phyloP scores from a whole-genome alignment of 331 rosid genomes.

The Rhamnella rubrinervis region DNA sequence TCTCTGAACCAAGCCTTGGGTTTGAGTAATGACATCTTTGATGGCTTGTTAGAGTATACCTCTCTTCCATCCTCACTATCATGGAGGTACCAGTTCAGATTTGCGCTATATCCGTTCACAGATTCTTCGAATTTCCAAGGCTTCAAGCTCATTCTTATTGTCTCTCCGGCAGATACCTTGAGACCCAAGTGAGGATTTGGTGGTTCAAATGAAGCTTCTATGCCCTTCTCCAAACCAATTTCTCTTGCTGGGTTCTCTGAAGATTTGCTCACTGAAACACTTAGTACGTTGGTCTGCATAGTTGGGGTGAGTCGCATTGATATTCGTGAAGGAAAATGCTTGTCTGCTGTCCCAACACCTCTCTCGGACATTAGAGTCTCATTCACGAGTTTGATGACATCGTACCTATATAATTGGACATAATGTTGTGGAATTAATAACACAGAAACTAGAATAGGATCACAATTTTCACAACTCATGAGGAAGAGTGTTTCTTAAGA shows the following conservation, averaged over 20 bases:
- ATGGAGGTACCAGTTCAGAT: slow-evolving; percentile 81
- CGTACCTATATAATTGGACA: slow-evolving; percentile 47
- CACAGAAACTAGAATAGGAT: background rate
- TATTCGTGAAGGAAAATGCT: slow-evolving; percentile 83
- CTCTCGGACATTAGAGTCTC: slow-evolving; percentile 52
- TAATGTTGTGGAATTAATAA: background rate
- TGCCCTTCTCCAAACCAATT: slow-evolving; percentile 50
- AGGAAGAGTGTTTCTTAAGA: background rate
- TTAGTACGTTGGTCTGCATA: slow-evolving; percentile 50
- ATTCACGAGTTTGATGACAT: slow-evolving; percentile 60
- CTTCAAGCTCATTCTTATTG: slow-evolving; percentile 49
- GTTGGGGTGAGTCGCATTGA: slow-evolving; percentile 76
- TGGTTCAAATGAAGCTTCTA: slow-evolving; percentile 68
- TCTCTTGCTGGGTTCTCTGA: slow-evolving; percentile 76
- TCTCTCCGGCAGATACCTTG: slow-evolving; percentile 61
- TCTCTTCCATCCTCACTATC: slow-evolving; percentile 79
- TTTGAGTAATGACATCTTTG: slow-evolving; percentile 57
- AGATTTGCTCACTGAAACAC: slow-evolving; percentile 83
- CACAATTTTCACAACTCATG: too few relatives aligned
- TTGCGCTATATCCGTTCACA: slow-evolving; percentile 70
- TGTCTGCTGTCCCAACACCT: slow-evolving; percentile 66
- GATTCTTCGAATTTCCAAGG: slow-evolving; percentile 93
- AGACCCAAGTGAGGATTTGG: slow-evolving; percentile 53
- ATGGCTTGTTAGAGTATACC: slow-evolving; percentile 67
- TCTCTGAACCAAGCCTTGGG: slow-evolving; percentile 83